phyloP scores from a whole-genome alignment of 257 asterid genomes.

The Parsonsia alboflavescens region DNA sequence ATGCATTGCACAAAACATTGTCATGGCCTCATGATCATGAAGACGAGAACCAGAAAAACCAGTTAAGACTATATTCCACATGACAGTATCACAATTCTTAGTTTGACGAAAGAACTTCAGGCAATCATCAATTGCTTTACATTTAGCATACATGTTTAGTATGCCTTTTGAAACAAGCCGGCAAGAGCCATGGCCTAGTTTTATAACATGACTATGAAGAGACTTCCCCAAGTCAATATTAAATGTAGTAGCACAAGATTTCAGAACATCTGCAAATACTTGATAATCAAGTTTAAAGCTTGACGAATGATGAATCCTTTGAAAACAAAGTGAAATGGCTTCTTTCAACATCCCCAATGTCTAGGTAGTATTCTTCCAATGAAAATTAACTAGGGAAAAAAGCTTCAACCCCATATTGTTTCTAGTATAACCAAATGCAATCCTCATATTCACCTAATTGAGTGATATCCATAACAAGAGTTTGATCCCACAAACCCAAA shows the following conservation, averaged over 20 bases:
- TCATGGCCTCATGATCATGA: slow-evolving; percentile 45
- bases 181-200: slow-evolving; percentile 57
- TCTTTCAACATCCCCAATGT: slow-evolving; percentile 24
- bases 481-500: background rate
- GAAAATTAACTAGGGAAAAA: background rate
- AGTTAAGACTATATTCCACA: slow-evolving; percentile 72
- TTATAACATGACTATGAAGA: slow-evolving; percentile 53
- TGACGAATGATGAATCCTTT: slow-evolving; percentile 26
- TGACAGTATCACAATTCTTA: slow-evolving; percentile 44
- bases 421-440: background rate
- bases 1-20: slow-evolving; percentile 42
- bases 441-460: background rate
- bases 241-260: slow-evolving; percentile 49
- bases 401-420: background rate
- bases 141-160: slow-evolving; percentile 85
- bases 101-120: slow-evolving; percentile 43
- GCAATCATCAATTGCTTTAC: slow-evolving; percentile 56
- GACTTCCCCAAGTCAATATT: slow-evolving; percentile 43
- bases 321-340: slow-evolving; percentile 34
- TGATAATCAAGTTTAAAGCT: slow-evolving; percentile 34
- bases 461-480: background rate
- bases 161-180: slow-evolving; percentile 46
- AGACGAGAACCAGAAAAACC: slow-evolving; percentile 52
- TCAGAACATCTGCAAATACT: slow-evolving; percentile 46
- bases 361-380: background rate